Evolutionary conservation across 352 stramenopile species (phyloP), one percentile per base, ranked within the genome.

Genomic region (Blastocystis sp.): DNA sequence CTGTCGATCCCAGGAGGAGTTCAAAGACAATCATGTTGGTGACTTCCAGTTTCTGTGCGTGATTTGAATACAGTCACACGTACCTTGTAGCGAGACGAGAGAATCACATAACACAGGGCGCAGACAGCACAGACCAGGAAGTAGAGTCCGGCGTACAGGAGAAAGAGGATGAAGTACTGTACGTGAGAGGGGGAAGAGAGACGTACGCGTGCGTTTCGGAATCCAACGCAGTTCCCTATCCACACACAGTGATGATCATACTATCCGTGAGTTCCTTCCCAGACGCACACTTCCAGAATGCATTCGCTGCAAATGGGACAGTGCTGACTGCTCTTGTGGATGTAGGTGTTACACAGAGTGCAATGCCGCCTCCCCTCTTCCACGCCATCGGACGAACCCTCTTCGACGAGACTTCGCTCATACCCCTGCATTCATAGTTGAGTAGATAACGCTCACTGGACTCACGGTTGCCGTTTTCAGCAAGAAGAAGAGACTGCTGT

Each of bases 241-340:
- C 45, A 85, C 12, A 69, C 24, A 55, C 74, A 85, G 60, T 85
- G 74, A 69, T 85, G 74, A 85, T 85, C 74, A 60, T 69, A 66
- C 74, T 85, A 67, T 29, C 31, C 0, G 9, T 59, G 2, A 67
- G 26, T 10, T 26, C 31, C 24, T n/a, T 21, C 41, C 13, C 39
- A 12, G 35, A 59, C 6, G 12, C 29, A 16, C 24, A 85, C 74
- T 26, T 45, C 33, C 35, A 85, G 24, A 16, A 85, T 29, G 45
- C 74, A 85, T 39, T 85, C 55, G 4, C 29, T 41, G 70, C 74
- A 85, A n/a, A 50, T 85, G n/a, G 65, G 50, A 24, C 74, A 85
- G 74, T 85, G 74, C 21, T 29, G 24, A 41, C 74, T 85, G 26
- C 16, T 31, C 2, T 70, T 41, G 41, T 85, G 41, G 4, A 69